A percentile compares a stretch with the other conserved stretches of the same genome.
Conservation (phyloP, 2,329 filamentous ascomycete species). For the Scedosporium minutisporum region DNA sequence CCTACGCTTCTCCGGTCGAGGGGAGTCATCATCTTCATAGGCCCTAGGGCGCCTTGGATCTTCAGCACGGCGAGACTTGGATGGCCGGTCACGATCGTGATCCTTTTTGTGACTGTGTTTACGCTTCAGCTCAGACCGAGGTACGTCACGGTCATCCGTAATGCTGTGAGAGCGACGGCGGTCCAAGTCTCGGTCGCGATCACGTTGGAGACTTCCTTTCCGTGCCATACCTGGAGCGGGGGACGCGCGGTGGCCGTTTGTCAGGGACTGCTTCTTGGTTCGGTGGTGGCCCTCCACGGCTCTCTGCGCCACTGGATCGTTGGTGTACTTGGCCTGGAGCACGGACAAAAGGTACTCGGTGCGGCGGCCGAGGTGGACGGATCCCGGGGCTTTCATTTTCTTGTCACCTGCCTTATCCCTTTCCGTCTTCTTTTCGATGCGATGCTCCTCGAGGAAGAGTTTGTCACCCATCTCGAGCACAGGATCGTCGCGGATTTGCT, state of each 20-base stretch:
- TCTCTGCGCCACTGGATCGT: conserved; percentile 65
- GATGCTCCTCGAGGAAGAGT: conserved; percentile 92
- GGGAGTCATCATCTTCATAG: conserved; percentile 28
- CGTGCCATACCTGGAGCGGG: conserved; percentile 49
- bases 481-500: conserved; percentile 81
- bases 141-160: conserved; percentile 39
- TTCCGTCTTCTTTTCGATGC: conserved; percentile 96
- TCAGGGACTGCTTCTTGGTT: conserved; percentile 63
- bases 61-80: conserved; percentile 44
- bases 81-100: conserved; percentile 33
- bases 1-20: conserved; percentile 10
- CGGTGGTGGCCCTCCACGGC: conserved; percentile 88
- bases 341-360: conserved; percentile 95
- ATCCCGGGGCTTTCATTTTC: conserved; percentile 85
- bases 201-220: conserved; percentile 35
- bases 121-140: conserved; percentile 47
- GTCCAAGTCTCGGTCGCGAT: conserved; percentile 35
- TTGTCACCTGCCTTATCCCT: conserved; percentile 70
- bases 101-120: conserved; percentile 43
- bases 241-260: conserved; percentile 59
- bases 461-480: conserved; percentile 82
- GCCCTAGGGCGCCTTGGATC: conserved; percentile 13
- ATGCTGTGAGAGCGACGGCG: conserved; percentile 42
- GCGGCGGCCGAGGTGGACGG: conserved; percentile 88
- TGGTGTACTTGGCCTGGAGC: conserved; percentile 73